A percentile compares a stretch with the other conserved stretches of the same genome.
Conservation (phyloP, 164 flowering plant species). For the Cinnamomum micranthum region DNA sequence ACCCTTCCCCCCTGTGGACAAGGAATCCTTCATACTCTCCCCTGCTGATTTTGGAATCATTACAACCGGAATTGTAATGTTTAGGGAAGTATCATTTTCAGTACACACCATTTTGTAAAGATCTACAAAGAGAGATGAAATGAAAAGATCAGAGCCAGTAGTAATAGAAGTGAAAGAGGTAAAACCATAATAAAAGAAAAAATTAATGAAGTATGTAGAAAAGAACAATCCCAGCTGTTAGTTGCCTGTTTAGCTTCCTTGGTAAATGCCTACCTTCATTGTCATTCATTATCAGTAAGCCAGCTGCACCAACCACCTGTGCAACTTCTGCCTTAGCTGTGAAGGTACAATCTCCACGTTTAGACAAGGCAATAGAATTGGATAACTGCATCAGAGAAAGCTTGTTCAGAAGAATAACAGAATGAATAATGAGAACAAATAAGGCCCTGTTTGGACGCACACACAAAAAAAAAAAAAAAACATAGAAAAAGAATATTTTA, state of each 20-base stretch:
- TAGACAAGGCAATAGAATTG: constrained; percentile 47
- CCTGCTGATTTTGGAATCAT: constrained; percentile 73
- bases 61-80: constrained; percentile 70
- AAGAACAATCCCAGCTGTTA: not conserved
- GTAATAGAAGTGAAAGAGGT: not conserved
- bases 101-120: constrained; percentile 65
- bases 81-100: constrained; percentile 38
- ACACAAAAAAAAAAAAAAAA: no score
- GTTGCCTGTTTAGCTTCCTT: not conserved
- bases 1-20: constrained; percentile 52
- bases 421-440: not conserved
- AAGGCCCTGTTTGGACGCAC: no score
- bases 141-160: not conserved
- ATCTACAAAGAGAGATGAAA: constrained; percentile 31
- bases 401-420: not conserved
- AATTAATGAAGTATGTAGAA: not conserved
- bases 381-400: constrained; percentile 41
- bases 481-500: not conserved
- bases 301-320: constrained; percentile 59
- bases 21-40: constrained; percentile 37
- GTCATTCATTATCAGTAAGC: constrained; percentile 63
- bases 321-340: constrained; percentile 61
- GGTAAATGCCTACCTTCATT: constrained; percentile 47
- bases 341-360: constrained; percentile 72
- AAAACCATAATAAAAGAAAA: not conserved